These are phyloP conservation scores for Klebsormidium nitens DNA, from an alignment of 139 green algal genomes.

Conservation along the genomic window DNA sequence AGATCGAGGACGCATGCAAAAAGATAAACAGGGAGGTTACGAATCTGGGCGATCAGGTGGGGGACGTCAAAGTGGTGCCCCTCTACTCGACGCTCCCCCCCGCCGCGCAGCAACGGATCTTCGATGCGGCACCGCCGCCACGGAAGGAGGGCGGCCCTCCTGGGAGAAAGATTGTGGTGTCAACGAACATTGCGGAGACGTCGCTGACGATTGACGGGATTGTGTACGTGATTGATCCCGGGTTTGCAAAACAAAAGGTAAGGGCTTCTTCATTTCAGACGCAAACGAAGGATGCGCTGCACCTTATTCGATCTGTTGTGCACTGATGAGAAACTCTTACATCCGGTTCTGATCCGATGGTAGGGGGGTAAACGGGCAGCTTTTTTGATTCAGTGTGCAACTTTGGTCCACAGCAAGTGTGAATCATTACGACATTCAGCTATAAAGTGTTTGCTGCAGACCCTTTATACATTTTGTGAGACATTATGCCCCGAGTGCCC, in stretches of 20 bases:
- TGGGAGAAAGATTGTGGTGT: conserved; percentile 96
- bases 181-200: conserved; percentile 99
- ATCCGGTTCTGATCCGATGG: too few relatives aligned
- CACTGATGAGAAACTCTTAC: too few relatives aligned
- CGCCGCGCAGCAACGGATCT: conserved; percentile 94
- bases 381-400: not conserved
- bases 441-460: too few relatives aligned
- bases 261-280: too few relatives aligned
- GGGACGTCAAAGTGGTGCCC: conserved; percentile 87
- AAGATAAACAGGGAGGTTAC: conserved; percentile 77
- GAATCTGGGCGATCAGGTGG: conserved; percentile 56
- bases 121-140: conserved; percentile 51
- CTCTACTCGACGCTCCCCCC: conserved; percentile 96
- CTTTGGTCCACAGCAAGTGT: too few relatives aligned
- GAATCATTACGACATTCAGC: too few relatives aligned
- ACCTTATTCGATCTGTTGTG: too few relatives aligned
- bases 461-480: too few relatives aligned
- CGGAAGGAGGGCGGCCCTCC: conserved; percentile 35
- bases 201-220: conserved; percentile 99
- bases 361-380: too few relatives aligned
- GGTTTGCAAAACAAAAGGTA: conserved; percentile 94
- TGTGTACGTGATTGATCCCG: conserved; percentile 96
- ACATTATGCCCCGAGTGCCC: too few relatives aligned
- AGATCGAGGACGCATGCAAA: conserved; percentile 98
- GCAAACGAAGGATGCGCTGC: too few relatives aligned